Evolutionary conservation across 495 filamentous ascomycete species (phyloP).

Genomic region (Cryomyces minteri): DNA sequence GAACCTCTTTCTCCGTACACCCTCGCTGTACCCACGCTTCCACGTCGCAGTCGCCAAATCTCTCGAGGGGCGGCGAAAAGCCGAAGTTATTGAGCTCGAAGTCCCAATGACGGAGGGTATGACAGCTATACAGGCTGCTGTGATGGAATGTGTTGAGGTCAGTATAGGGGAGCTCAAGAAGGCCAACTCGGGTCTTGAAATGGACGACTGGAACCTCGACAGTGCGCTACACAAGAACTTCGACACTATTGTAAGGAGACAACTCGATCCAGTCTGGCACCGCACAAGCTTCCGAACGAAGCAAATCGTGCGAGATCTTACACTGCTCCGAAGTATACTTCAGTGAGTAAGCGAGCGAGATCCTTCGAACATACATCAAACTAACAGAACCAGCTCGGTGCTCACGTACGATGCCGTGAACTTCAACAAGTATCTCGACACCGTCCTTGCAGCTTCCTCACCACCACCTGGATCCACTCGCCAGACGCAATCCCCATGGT

Average conservation of each 20-base stretch:
- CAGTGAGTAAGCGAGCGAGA: slow-evolving; percentile 26
- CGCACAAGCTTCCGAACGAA: slow-evolving; percentile 85
- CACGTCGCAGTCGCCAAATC: slow-evolving; percentile 77
- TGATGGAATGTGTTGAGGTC: slow-evolving; percentile 91
- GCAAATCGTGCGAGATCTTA: slow-evolving; percentile 81
- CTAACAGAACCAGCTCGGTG: slow-evolving; percentile 28
- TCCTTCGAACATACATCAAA: slow-evolving; percentile 8
- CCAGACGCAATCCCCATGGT: slow-evolving; percentile 85
- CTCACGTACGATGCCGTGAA: slow-evolving; percentile 80
- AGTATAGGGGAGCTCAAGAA: slow-evolving; percentile 87
- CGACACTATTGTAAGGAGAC: slow-evolving; percentile 70
- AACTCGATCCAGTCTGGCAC: slow-evolving; percentile 95
- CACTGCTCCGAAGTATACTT: slow-evolving; percentile 69
- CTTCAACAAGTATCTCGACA: slow-evolving; percentile 86
- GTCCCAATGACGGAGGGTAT: slow-evolving; percentile 94
- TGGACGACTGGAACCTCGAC: slow-evolving; percentile 96
- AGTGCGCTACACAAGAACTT: slow-evolving; percentile 87
- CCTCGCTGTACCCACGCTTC: slow-evolving; percentile 87
- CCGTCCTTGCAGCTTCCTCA: slow-evolving; percentile 75
- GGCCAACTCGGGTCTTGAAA: slow-evolving; percentile 69
- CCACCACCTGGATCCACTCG: slow-evolving; percentile 75
- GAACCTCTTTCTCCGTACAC: slow-evolving; percentile 78
- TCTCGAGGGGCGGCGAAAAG: slow-evolving; percentile 77
- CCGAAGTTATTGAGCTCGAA: slow-evolving; percentile 91
- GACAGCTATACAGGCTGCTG: slow-evolving; percentile 80